Evolutionary conservation across 2,329 filamentous ascomycete species (phyloP).

Genomic region (Hymenoscyphus scutula): DNA sequence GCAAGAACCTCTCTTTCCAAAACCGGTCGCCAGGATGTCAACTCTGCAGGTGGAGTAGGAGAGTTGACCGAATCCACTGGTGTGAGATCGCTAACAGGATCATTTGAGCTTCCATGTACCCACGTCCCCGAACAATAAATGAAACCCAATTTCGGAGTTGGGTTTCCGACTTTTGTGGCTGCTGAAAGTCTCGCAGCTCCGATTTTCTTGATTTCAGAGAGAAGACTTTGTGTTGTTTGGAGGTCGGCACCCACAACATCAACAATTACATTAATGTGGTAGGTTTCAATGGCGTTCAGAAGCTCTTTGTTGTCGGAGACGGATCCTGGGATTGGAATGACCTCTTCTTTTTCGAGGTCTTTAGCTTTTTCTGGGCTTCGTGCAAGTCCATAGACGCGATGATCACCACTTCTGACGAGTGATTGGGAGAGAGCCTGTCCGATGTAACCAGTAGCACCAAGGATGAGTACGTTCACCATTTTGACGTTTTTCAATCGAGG

Average conservation of each 20-base stretch:
- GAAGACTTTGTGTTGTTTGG: constrained; percentile 27
- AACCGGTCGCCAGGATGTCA: constrained; percentile 36
- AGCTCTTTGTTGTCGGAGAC: constrained; percentile 21
- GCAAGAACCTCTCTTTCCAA: constrained; percentile 38
- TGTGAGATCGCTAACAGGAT: constrained; percentile 34
- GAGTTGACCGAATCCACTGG: constrained; percentile 29
- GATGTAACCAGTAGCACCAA: constrained; percentile 54
- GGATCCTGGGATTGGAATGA: constrained; percentile 36
- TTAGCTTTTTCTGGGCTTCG: constrained; percentile 36
- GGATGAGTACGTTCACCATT: constrained; percentile 45
- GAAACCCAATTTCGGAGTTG: constrained; percentile 39
- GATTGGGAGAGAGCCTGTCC: constrained; percentile 52
- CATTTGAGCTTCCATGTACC: constrained; percentile 38
- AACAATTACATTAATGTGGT: constrained; percentile 39
- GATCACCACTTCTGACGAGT: constrained; percentile 38
- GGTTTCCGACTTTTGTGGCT: constrained; percentile 20
- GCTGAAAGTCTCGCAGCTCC: constrained; percentile 26
- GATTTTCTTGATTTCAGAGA: constrained; percentile 27
- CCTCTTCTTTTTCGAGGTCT: constrained; percentile 34
- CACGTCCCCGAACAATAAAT: constrained; percentile 40
- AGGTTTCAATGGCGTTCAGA: constrained; percentile 26
- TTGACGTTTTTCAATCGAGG: constrained; percentile 9
- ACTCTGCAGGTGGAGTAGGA: constrained; percentile 24
- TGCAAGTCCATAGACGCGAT: constrained; percentile 40
- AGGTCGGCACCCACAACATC: constrained; percentile 33